Conservation (phyloP, 2,329 filamentous ascomycete genomes). For the Lizonia empirigonia region DNA sequence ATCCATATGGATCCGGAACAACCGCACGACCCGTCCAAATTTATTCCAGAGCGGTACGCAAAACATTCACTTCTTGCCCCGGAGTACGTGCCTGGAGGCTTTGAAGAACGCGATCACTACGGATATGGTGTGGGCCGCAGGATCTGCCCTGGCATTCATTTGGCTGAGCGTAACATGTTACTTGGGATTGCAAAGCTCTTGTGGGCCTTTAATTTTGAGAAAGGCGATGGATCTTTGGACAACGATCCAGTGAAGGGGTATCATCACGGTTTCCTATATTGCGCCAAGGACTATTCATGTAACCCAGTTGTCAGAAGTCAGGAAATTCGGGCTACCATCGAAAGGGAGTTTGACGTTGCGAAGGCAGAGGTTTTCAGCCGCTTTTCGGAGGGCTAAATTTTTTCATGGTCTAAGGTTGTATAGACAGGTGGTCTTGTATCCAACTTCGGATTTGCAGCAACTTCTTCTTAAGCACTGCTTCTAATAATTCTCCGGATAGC, state of each 20-base stretch:
- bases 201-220: slow-evolving; percentile 11
- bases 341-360: not conserved
- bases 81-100: slow-evolving; percentile 17
- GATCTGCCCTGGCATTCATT: slow-evolving; percentile 43
- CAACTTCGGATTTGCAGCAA: too few species aligned
- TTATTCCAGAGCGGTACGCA: slow-evolving; percentile 27
- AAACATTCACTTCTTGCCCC: slow-evolving; percentile 19
- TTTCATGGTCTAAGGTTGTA: not conserved
- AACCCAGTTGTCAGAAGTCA: slow-evolving; percentile 1
- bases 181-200: slow-evolving; percentile 6
- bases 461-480: too few species aligned
- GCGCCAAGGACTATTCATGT: slow-evolving; percentile 3
- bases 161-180: slow-evolving; percentile 39
- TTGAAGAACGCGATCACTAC: slow-evolving; percentile 39
- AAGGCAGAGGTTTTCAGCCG: not conserved
- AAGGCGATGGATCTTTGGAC: slow-evolving; percentile 3
- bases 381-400: not conserved
- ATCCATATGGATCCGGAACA: slow-evolving; percentile 21
- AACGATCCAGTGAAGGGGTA: slow-evolving; percentile 2
- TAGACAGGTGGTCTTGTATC: too few species aligned
- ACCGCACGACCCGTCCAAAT: slow-evolving; percentile 21
- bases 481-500: too few species aligned
- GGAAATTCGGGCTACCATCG: not conserved
- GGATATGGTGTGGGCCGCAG: slow-evolving; percentile 47
- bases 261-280: slow-evolving; percentile 6